Evolutionary conservation across 352 stramenopile genomes (phyloP).

Genomic region (Globisporangium polare): DNA sequence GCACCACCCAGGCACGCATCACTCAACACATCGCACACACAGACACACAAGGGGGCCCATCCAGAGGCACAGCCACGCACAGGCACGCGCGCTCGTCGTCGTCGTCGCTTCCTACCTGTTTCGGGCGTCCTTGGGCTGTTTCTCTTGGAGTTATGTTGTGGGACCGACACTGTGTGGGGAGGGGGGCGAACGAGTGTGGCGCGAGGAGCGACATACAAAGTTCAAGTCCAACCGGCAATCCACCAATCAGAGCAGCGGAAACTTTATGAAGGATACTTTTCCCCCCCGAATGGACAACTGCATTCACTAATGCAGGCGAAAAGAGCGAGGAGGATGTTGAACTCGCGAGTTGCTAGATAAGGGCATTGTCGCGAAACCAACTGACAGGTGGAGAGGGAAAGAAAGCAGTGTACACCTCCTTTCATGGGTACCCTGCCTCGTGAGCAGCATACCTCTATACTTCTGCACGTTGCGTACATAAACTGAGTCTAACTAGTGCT

Average conservation of each 20-base stretch:
- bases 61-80: neutral
- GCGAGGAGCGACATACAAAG: constrained; percentile 3
- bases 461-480: no score
- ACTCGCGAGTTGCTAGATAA: neutral
- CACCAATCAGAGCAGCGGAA: constrained; percentile 10
- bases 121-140: constrained; percentile 14
- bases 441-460: no score
- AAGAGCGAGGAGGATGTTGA: no score
- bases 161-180: constrained; percentile 12
- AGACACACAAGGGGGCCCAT: no score
- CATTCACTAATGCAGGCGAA: no score
- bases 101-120: constrained; percentile 9
- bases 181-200: constrained; percentile 4
- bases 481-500: no score
- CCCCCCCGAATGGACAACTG: neutral
- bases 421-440: no score
- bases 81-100: neutral
- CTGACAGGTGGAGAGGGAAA: neutral
- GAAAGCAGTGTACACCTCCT: neutral
- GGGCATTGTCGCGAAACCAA: neutral
- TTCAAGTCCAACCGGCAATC: neutral
- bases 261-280: constrained; percentile 1
- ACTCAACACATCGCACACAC: no score
- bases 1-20: no score
- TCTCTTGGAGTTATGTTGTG: constrained; percentile 9